These are phyloP conservation scores for Elsinoe perseae DNA, from an alignment of 2,329 filamentous ascomycete species.

Conservation along the genomic window DNA sequence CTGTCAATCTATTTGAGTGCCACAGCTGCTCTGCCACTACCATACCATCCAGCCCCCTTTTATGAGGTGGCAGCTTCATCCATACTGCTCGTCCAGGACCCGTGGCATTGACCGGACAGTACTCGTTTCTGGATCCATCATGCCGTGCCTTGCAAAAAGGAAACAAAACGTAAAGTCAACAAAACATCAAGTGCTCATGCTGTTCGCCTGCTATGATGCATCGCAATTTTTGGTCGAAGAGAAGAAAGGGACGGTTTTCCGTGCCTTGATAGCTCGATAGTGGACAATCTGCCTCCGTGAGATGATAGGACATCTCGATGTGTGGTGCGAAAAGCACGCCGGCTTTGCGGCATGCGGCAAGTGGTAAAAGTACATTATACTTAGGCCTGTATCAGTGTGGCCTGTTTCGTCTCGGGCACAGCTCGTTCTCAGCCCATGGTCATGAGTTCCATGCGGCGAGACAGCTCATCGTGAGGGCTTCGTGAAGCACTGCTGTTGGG, in stretches of 20 bases:
- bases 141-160: not conserved
- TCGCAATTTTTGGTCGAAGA: conserved; percentile 11
- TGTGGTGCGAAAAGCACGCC: not conserved
- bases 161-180: conserved; percentile 12
- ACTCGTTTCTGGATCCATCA: not conserved
- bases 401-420: conserved; percentile 13
- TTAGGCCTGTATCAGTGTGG: conserved; percentile 1
- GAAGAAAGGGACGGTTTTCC: not conserved
- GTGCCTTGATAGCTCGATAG: not conserved
- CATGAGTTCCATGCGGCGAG: conserved; percentile 23
- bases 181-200: conserved; percentile 15
- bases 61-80: not conserved
- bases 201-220: conserved; percentile 14
- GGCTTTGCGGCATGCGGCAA: not conserved
- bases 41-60: not conserved
- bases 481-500: conserved; percentile 17
- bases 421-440: conserved; percentile 21
- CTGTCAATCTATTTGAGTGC: conserved; percentile 8
- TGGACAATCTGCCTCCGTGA: conserved; percentile 11
- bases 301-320: not conserved
- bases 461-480: conserved; percentile 21
- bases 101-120: not conserved
- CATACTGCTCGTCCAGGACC: not conserved
- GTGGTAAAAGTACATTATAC: conserved; percentile 15
- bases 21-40: not conserved